Evolutionary conservation across 2,329 filamentous ascomycete species (phyloP), one percentile per base, ranked within the genome.

Genomic region (Chaetomiaceae sp.): DNA sequence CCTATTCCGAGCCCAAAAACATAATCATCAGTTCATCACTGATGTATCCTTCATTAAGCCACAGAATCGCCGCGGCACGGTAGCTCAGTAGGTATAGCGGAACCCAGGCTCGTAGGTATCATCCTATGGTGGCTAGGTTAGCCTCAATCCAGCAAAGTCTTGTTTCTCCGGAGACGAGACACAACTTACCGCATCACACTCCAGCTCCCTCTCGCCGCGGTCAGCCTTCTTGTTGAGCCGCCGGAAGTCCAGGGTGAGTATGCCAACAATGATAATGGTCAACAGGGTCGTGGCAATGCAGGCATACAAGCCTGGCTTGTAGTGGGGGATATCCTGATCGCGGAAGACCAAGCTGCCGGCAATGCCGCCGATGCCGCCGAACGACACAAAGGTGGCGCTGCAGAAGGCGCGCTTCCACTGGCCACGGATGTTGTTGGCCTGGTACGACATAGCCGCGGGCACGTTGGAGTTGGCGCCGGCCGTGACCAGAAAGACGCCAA

Each of bases 351-450:
- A 73, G 60, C 80, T 82, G 23, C 87, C 87, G 1, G 81, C 80
- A 58, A 94, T 94, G 30, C 89, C 89, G 33, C 89, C 89, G 23
- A 95, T 74, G 2, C 87, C 88, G 7, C 88, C 88, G 45, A 87
- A 82, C 1, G 85, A 86, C 3, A 94, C 86, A 2, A 92, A 77
- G 0, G 84, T 86, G 2, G 89, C 87, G 54, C 82, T 87, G 66
- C 82, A 85, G 61, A 94, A 85, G 1, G 89, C 89, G 43, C 90
- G 82, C 73, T 92, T 95, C 88, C 89, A 95, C 71, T 94, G 89
- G 0, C 89, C 89, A 48, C 87, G 84, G 64, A 95, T 86, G 69
- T 95, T 95, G 71, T 92, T 94, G 37, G 88, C 87, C 72, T 92
- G 89, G 72, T 89, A 94, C 0, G 87, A 80, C 73, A 95, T 82